Base-by-base conservation (phyloP, 169 alveolate species). In the Hepatocystis sp. region DNA sequence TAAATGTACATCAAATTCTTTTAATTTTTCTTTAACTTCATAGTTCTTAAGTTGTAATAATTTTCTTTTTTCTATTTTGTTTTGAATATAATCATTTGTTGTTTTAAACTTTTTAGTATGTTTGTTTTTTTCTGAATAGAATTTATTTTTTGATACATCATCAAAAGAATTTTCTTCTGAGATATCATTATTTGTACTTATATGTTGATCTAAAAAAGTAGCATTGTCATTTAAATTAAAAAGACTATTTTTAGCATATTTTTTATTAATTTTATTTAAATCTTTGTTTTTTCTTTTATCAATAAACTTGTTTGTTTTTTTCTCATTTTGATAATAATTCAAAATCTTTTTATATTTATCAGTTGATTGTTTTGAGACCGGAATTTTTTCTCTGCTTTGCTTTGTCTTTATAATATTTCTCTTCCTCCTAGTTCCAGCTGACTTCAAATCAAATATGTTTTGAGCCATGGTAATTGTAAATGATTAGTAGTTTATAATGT, bases 231-330 rank as follows among this genome's bases (percentile, higher is more conserved):
- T 76, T 28, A 81, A 56, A 55, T 81, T 81, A 81, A 81, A 81
- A 49, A 81, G 53, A 21, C 49, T 81, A n/a, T 65, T 40, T 28
- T 51, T 81, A 34, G 36, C 44, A 34, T 8, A 39, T 39, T 65
- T 81, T 46, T 46, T 34, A 39, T n/a, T 61, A 27, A 19, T 67
- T 53, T 39, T 67, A 56, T 44, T 21, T 11, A 46, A 17, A 46
- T 32, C 13, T 65, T 81, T 81, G 10, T 17, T 63, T 81, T 81
- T 81, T 27, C 89, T 81, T 46, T 81, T 81, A 51, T 81, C 89
- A 63, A 81, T 81, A 81, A 81, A 81, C 63, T 81, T 81, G 36
- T 81, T 81, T 44, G 89, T 81, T 81, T 81, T 81, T 25, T 49
- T 81, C 28, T 81, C 89, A 63, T 81, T 63, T 63, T 51, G 60